These are phyloP conservation scores for Monosporozyma solicola DNA, from an alignment of 805 yeast genomes.

Conservation along the genomic window DNA sequence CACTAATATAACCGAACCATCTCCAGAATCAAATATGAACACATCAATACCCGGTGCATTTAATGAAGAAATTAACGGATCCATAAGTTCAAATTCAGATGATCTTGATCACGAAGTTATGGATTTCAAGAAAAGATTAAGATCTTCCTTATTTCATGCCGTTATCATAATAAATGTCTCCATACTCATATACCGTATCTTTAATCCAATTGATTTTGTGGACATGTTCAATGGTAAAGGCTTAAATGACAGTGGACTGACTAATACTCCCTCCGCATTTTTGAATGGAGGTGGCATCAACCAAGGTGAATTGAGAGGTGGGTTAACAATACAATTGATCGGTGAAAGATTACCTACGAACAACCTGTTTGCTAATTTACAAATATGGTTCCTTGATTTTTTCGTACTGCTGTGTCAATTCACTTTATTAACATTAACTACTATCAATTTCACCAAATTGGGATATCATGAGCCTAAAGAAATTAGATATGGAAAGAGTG, in stretches of 20 bases:
- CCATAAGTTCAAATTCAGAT: constrained; percentile 4
- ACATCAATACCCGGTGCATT: constrained; percentile 19
- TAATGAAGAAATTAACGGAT: constrained; percentile 3
- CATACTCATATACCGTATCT: constrained; percentile 11
- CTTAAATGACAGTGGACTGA: constrained; percentile 15
- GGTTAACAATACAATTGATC: constrained; percentile 35
- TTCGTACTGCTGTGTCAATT: constrained; percentile 22
- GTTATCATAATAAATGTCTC: constrained; percentile 19
- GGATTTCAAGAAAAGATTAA: constrained; percentile 13
- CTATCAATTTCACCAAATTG: constrained; percentile 20
- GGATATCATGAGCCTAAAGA: constrained; percentile 11
- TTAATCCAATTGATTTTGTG: constrained; percentile 31
- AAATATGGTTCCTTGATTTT: constrained; percentile 18
- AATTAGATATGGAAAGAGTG: constrained; percentile 19
- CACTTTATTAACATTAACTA: constrained; percentile 19
- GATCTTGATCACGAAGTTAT: constrained; percentile 3
- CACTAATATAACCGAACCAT: constrained; percentile 1
- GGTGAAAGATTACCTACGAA: constrained; percentile 37
- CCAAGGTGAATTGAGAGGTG: constrained; percentile 30
- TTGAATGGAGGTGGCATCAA: constrained; percentile 17
- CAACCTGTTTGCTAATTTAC: constrained; percentile 27
- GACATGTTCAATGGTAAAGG: constrained; percentile 26
- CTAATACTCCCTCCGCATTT: constrained; percentile 27
- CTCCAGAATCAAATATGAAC: constrained; percentile 10
- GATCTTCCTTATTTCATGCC: constrained; percentile 20